Base-by-base conservation (phyloP, 2,329 filamentous ascomycete genomes). In the Emmonsiellopsis sp. region DNA sequence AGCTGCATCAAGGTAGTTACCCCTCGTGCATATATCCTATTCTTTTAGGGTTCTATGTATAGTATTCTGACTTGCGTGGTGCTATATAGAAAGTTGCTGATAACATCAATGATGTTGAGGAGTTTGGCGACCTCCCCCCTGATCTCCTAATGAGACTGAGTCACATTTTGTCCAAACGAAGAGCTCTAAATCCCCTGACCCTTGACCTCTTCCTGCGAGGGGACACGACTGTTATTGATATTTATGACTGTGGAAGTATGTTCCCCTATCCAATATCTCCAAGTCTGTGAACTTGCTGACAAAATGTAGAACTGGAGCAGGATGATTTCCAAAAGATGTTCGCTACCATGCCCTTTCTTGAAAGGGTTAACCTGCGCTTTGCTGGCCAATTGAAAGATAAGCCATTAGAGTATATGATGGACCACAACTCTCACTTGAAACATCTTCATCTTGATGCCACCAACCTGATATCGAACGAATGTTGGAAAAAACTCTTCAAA, bases 321-420 rank as follows among this genome's bases (percentile, higher is more conserved):
- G 81, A 90, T 59, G 89, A 97, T 63, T 90, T 86, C 59, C 79
- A 87, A 47, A 81, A 84, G 58, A 88, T 95, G 42, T 90, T 96
- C 57, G 85, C 89, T 50, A 78, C 83, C 2, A 84, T 87, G 54
- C 83, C 87, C 0, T 77, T 76, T 5, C 73, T 95, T 52, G 82
- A 82, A 61, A 79, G 78, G 43, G 76, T 96, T 53, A 86, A 89
- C 58, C 73, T 95, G 9, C 83, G 86, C 48, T 92, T 91, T 62
- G 88, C 85, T n/a, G 87, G 93, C 49, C 91, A 95, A 64, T 86
- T 96, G 76, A 95, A 95, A 69, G 87, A 96, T 62, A 77, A 77
- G 40, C 86, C 90, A 42, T 79, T 96, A 68, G 81, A 88, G 51
- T 95, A 92, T 66, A 80, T 96, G 63, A 75, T 88, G 17, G 83